phyloP scores from a whole-genome alignment of 2,329 filamentous ascomycete genomes.

The Venturia aucupariae region DNA sequence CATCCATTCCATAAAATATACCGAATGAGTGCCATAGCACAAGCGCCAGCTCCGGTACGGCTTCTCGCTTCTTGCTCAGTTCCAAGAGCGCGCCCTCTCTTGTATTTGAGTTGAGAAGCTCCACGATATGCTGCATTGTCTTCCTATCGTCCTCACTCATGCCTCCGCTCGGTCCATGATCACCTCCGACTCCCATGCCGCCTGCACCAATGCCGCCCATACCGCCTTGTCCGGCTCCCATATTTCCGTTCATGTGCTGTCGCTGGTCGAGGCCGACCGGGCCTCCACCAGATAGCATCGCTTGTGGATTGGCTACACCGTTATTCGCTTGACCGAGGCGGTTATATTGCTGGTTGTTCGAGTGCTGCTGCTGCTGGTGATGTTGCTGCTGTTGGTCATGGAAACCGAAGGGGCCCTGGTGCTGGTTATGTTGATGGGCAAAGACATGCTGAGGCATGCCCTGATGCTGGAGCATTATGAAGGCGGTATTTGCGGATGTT shows the following conservation, averaged over 20 bases:
- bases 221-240: neutral
- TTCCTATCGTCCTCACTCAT: slow-evolving; percentile 83
- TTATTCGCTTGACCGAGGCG: slow-evolving; percentile 8
- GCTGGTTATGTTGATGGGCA: slow-evolving; percentile 5
- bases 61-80: slow-evolving; percentile 96
- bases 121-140: slow-evolving; percentile 87
- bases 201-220: slow-evolving; percentile 14
- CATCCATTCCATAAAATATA: slow-evolving; percentile 38
- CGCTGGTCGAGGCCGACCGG: neutral
- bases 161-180: slow-evolving; percentile 5
- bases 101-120: slow-evolving; percentile 77
- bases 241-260: slow-evolving; percentile 6
- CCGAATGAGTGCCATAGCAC: slow-evolving; percentile 99
- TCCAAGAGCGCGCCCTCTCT: slow-evolving; percentile 88
- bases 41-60: slow-evolving; percentile 89
- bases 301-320: neutral
- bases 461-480: neutral
- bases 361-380: slow-evolving; percentile 30
- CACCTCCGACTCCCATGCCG: slow-evolving; percentile 16
- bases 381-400: slow-evolving; percentile 32
- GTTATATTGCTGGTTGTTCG: slow-evolving; percentile 16
- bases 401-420: slow-evolving; percentile 29
- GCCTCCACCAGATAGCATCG: neutral
- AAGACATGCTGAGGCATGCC: slow-evolving; percentile 8
- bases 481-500: neutral